phyloP scores from a whole-genome alignment of 73 alveolate species.

The Durusdinium trenchii region DNA sequence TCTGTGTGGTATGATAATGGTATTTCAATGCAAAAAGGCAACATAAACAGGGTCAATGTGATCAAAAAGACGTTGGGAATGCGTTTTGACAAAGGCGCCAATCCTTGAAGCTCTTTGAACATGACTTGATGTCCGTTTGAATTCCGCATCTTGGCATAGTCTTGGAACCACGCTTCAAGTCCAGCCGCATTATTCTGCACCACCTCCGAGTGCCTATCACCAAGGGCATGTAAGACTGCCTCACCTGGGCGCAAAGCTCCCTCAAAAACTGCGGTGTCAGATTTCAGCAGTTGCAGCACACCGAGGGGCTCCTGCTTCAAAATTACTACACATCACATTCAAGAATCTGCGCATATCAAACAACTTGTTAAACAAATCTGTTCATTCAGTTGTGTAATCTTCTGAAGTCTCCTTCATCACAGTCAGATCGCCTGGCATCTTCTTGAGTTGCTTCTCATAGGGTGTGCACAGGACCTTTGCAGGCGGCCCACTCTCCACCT shows the following conservation, averaged over 20 bases:
- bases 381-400: not conserved
- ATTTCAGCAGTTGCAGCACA: not conserved
- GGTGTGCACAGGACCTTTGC: not conserved
- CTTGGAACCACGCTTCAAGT: too few relatives aligned
- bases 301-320: not conserved
- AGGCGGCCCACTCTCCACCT: not conserved
- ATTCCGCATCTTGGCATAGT: too few relatives aligned
- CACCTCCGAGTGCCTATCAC: not conserved
- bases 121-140: too few relatives aligned
- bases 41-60: too few relatives aligned
- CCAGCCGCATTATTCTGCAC: too few relatives aligned
- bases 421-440: conserved; percentile 7
- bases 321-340: too few relatives aligned
- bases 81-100: too few relatives aligned
- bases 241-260: not conserved
- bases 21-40: too few relatives aligned
- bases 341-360: too few relatives aligned
- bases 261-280: not conserved
- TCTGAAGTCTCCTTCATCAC: not conserved
- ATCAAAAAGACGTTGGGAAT: too few relatives aligned
- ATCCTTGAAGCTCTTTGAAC: not conserved
- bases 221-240: not conserved
- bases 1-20: too few relatives aligned
- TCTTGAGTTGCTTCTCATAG: conserved; percentile 11
- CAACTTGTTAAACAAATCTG: not conserved